Percentiles rank a stretch among this genome's conserved stretches.
These are phyloP conservation scores for Coelastrella sp. DNA, from an alignment of 139 green algal genomes.

Conservation along the genomic window DNA sequence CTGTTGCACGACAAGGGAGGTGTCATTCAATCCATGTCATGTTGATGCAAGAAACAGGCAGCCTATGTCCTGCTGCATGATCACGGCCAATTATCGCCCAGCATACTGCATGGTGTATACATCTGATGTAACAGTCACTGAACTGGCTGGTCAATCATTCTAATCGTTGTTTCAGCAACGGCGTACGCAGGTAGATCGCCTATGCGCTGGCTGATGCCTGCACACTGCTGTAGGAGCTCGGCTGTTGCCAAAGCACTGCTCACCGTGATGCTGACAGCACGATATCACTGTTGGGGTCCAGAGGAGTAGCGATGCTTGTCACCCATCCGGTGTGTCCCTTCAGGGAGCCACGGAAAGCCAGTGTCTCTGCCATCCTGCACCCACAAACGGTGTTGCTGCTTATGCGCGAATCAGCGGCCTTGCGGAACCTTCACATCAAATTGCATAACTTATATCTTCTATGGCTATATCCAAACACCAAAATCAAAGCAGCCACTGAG, in stretches of 20 bases:
- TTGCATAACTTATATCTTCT: too few relatives aligned
- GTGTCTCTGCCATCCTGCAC: slow-evolving; percentile 79
- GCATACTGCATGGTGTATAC: too few relatives aligned
- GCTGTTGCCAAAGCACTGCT: slow-evolving; percentile 10
- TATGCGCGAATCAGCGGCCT: too few relatives aligned
- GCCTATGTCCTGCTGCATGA: too few relatives aligned
- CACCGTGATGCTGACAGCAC: slow-evolving; percentile 94
- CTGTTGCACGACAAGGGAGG: slow-evolving; percentile 56
- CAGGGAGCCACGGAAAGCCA: slow-evolving; percentile 82
- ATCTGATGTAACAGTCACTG: too few relatives aligned
- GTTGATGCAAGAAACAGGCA: background rate
- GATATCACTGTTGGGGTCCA: slow-evolving; percentile 94
- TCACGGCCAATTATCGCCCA: too few relatives aligned
- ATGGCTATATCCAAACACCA: too few relatives aligned
- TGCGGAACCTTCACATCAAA: too few relatives aligned
- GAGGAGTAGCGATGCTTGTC: slow-evolving; percentile 89
- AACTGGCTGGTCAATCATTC: too few relatives aligned
- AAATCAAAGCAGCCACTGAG: background rate
- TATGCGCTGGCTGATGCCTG: background rate
- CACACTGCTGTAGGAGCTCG: background rate
- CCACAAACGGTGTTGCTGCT: too few relatives aligned
- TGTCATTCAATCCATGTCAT: background rate
- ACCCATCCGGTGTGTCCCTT: slow-evolving; percentile 82
- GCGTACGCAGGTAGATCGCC: too few relatives aligned
- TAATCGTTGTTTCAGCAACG: too few relatives aligned